Conservation (phyloP, 2,329 filamentous ascomycete species). For the Penicillium janthinellum region DNA sequence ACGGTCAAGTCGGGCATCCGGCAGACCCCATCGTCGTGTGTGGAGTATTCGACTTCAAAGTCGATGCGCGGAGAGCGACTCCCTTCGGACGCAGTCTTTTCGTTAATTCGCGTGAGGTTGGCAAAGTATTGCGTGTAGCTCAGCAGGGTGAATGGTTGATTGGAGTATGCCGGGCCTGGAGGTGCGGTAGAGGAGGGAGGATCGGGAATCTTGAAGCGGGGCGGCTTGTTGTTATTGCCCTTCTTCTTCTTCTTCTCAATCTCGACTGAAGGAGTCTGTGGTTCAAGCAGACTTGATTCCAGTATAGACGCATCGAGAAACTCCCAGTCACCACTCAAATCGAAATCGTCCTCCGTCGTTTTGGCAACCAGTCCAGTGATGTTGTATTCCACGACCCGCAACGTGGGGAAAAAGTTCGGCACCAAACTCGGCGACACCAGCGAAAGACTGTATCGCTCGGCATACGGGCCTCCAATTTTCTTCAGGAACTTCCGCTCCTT, state of each 20-base stretch:
- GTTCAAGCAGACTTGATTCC: neutral
- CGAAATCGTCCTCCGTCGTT: constrained; percentile 37
- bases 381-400: constrained; percentile 95
- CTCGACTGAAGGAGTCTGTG: neutral
- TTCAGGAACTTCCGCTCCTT: constrained; percentile 59
- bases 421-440: constrained; percentile 85
- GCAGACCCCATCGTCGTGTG: constrained; percentile 69
- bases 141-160: constrained; percentile 75
- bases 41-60: constrained; percentile 87
- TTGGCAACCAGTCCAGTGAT: constrained; percentile 70
- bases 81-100: constrained; percentile 60
- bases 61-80: constrained; percentile 60
- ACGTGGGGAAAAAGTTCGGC: constrained; percentile 86
- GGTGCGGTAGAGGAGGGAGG: constrained; percentile 71
- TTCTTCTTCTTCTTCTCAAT: constrained; percentile 45
- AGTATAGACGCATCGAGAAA: neutral
- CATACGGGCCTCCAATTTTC: constrained; percentile 76
- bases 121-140: constrained; percentile 91
- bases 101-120: constrained; percentile 89
- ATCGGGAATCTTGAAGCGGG: constrained; percentile 66
- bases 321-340: neutral
- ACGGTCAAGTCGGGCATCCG: constrained; percentile 82
- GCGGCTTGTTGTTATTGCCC: constrained; percentile 54
- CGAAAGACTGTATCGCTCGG: constrained; percentile 80
- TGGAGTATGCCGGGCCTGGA: constrained; percentile 87